A percentile compares a stretch with the other conserved stretches of the same genome.
Conservation (phyloP, 108 stramenopile genomes). For the Parmales sp. region DNA sequence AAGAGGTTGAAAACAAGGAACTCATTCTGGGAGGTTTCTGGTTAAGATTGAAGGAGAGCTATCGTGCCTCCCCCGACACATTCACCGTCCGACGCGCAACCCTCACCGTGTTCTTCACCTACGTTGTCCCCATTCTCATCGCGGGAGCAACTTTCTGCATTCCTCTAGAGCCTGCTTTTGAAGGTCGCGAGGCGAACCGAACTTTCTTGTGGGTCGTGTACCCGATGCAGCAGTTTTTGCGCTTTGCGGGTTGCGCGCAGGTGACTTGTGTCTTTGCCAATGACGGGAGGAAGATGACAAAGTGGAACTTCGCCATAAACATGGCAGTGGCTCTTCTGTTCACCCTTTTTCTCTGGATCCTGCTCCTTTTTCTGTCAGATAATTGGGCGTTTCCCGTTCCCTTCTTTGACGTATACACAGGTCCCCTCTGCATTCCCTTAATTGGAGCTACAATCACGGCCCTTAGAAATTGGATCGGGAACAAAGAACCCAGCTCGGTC, state of each 20-base stretch:
- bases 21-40: not conserved
- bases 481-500: not conserved
- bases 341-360: not conserved
- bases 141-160: not conserved
- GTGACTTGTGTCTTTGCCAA: not conserved
- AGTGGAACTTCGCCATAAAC: not conserved
- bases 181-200: slow-evolving; percentile 4
- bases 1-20: not conserved
- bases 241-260: not conserved
- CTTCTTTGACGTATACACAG: slow-evolving; percentile 2
- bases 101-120: slow-evolving; percentile 3
- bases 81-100: not conserved
- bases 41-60: not conserved
- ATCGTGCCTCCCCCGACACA: not conserved
- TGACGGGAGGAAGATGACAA: not conserved
- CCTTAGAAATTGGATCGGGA: not conserved
- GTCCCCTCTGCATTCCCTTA: not conserved
- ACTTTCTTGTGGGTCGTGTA: slow-evolving; percentile 6
- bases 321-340: not conserved
- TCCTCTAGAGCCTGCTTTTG: not conserved
- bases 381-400: slow-evolving; percentile 4
- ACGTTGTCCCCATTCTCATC: not conserved
- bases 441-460: not conserved
- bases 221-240: slow-evolving; percentile 6
- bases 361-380: not conserved